Evolutionary conservation across 1,284 basidiomycete genomes (phyloP), one percentile per base, ranked within the genome.

Genomic region (Agaricales sp.): DNA sequence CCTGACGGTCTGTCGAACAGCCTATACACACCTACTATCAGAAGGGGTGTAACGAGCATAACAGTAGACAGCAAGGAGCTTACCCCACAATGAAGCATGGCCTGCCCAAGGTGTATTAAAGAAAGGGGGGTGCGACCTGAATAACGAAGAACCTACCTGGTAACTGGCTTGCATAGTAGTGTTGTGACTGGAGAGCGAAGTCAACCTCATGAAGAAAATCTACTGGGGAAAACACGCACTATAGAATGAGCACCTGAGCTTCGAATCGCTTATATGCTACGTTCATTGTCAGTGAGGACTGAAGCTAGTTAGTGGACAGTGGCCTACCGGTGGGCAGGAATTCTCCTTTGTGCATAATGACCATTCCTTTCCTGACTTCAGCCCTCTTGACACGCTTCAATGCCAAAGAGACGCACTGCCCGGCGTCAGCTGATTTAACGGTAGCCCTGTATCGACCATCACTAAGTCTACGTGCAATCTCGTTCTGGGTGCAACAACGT

Each of bases 291-390:
- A 52, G 25, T 26, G 39, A 51, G 44, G 12, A 44, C 47, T 50
- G 19, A 50, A 11, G 4, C 19, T 12, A 39, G 47, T 39, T 37
- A 44, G 35, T 8, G 45, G 23, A 19, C 4, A 43, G 24, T 46
- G 30, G 54, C 64, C 52, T 56, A 79, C 85, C 82, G 70, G 77
- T 78, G 8, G 92, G 91, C 11, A 80, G 83, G 19, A 68, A 70
- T 4, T 95, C 92, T 1, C 80, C 79, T 64, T 84, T 90, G 49
- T 82, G 80, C 0, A 93, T 81, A 26, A 97, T 69, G 2, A 95
- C 88, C 93, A 95, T 95, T 8, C 92, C 94, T 67, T 98, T 99
- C 51, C 96, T 74, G 4, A 98, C 84, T 43, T 85, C 81, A 4
- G 81, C 77, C 48, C 91, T 71, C 47, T 87, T 77, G 53, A 96